Evolutionary conservation across 805 yeast species (phyloP).

Genomic region (Teunomyces funiuensis): DNA sequence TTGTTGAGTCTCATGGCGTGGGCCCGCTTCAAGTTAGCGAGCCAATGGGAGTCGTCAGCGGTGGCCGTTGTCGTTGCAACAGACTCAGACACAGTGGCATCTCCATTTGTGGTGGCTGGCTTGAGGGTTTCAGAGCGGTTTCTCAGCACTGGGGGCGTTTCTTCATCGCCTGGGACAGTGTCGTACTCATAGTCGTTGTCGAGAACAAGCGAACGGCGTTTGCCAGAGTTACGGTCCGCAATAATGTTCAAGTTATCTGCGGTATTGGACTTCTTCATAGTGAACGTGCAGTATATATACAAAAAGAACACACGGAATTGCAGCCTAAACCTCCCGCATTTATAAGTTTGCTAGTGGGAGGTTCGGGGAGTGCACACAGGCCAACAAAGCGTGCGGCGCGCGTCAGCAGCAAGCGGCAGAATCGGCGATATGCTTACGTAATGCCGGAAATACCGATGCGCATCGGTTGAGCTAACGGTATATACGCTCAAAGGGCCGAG

Average conservation of each 20-base stretch:
- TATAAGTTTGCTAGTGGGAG: too few relatives aligned
- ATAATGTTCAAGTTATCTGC: constrained; percentile 1
- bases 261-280: neutral
- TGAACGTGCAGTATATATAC: too few relatives aligned
- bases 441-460: neutral
- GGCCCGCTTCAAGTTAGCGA: neutral
- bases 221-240: neutral
- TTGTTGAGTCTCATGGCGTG: neutral
- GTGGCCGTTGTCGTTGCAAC: too few relatives aligned
- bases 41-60: neutral
- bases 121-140: neutral
- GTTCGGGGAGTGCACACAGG: too few relatives aligned
- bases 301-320: too few relatives aligned
- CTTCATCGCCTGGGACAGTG: neutral
- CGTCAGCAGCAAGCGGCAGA: too few relatives aligned
- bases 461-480: constrained; percentile 55
- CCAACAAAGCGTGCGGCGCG: too few relatives aligned
- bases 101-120: neutral
- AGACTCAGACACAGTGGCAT: too few relatives aligned
- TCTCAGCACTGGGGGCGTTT: neutral
- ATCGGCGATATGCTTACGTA: neutral
- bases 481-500: constrained; percentile 93
- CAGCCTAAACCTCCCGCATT: too few relatives aligned
- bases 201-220: constrained; percentile 2
- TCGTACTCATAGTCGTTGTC: constrained; percentile 6